Base-by-base conservation (phyloP, 2,329 filamentous ascomycete species). In the Hypoxylon sp. region DNA sequence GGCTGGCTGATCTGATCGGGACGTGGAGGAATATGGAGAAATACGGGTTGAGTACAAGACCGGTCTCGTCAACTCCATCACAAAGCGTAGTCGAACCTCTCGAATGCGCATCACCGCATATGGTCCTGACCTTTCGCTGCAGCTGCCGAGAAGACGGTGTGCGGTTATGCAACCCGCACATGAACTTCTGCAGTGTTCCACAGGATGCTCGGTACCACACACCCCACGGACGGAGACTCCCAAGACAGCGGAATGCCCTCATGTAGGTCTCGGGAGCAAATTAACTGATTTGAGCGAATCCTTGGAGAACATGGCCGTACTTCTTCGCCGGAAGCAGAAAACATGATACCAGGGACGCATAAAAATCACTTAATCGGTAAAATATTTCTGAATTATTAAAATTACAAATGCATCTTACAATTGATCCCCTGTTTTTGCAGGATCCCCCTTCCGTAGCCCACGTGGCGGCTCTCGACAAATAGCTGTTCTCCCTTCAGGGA, bases 221-320 rank as follows among this genome's bases (percentile, higher is more conserved):
- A 65, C 61, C 66, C 67, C 67, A 70, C 61, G 67, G 60, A 30
- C 39, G 48, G 60, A 34, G 37, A 32, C 67, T 61, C 64, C 67
- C 64, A 69, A 63, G 56, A 61, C 43, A 34, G 61, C 67, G 58
- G 64, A 55, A 67, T 61, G 39, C 48, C 45, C 19, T 64, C 61
- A 69, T 69, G 64, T 64, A 69, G 58, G 64, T 69, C 64, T 67
- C 67, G 58, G 67, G 54, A 43, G 23, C 61, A 60, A 54, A 55
- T 46, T 53, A 46, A 57, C 51, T 60, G 53, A 53, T 46, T n/a
- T 39, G 54, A 53, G 23, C 5, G 43, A 41, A 27, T 39, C 47
- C 48, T 56, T 52, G 51, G 14, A 25, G 51, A 56, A 56, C 45
- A 51, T 47, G 54, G 59, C 29, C 45, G 52, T 48, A 52, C 47